These are phyloP conservation scores for Peronospora destructor DNA, from an alignment of 352 stramenopile genomes.

Conservation along the genomic window DNA sequence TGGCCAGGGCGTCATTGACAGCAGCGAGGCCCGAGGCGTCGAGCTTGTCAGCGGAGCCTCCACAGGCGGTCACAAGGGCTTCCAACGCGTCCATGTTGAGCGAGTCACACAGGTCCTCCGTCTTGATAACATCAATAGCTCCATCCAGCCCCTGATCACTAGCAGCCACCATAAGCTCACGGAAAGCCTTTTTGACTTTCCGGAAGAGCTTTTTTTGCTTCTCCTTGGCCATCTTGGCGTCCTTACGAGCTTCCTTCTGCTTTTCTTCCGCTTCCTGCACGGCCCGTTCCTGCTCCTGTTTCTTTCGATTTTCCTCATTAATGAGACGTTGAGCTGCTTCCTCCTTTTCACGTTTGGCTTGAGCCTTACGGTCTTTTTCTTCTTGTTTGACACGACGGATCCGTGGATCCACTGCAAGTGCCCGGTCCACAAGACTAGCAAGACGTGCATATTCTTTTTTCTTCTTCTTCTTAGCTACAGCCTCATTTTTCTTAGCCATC, in stretches of 20 bases:
- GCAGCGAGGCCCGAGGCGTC: slow-evolving; percentile 48
- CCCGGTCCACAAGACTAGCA: slow-evolving; percentile 71
- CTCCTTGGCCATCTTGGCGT: slow-evolving; percentile 69
- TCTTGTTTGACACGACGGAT: slow-evolving; percentile 79
- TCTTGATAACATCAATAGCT: slow-evolving; percentile 64
- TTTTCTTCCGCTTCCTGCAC: slow-evolving; percentile 50
- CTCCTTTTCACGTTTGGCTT: slow-evolving; percentile 68
- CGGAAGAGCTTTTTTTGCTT: slow-evolving; percentile 83
- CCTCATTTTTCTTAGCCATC: slow-evolving; percentile 87
- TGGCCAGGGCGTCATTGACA: slow-evolving; percentile 41
- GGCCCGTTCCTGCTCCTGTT: slow-evolving; percentile 49
- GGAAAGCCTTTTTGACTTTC: slow-evolving; percentile 83
- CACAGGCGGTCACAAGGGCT: slow-evolving; percentile 54
- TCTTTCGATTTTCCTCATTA: slow-evolving; percentile 57
- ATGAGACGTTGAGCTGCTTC: slow-evolving; percentile 57
- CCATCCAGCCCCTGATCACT: slow-evolving; percentile 52
- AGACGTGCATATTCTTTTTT: slow-evolving; percentile 83
- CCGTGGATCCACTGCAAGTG: slow-evolving; percentile 61
- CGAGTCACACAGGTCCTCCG: slow-evolving; percentile 64
- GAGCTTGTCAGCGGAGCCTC: slow-evolving; percentile 41
- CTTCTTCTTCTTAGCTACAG: slow-evolving; percentile 83
- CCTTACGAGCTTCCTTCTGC: slow-evolving; percentile 62
- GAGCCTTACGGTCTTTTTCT: slow-evolving; percentile 79
- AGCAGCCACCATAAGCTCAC: slow-evolving; percentile 60
- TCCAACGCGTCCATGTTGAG: slow-evolving; percentile 69